Evolutionary conservation across 129 eudicot genomes (phyloP).

Genomic region (Helianthus annuus): DNA sequence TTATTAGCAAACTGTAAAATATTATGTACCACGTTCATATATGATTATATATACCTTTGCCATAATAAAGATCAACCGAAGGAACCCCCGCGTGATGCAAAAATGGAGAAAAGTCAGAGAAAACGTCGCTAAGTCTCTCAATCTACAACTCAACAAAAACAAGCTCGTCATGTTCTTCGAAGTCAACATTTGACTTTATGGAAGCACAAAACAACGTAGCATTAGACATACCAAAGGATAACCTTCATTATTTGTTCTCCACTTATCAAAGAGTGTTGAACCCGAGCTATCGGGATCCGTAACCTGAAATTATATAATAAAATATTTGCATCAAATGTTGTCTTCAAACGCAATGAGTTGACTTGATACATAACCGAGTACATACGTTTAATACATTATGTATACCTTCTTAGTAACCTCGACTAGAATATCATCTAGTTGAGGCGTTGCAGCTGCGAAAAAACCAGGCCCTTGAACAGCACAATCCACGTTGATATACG

Average conservation of each 20-base stretch:
- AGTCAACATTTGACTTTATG: neutral
- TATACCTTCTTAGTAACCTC: conserved; percentile 83
- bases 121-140: conserved; percentile 76
- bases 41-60: conserved; percentile 51
- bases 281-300: conserved; percentile 66
- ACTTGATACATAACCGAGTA: neutral
- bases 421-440: conserved; percentile 77
- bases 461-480: conserved; percentile 98
- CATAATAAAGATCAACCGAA: conserved; percentile 77
- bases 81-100: conserved; percentile 97
- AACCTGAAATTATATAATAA: conserved; percentile 42
- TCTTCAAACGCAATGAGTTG: neutral
- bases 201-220: conserved; percentile 17
- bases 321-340: neutral
- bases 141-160: conserved; percentile 54
- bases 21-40: neutral
- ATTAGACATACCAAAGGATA: conserved; percentile 54
- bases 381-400: neutral
- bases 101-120: conserved; percentile 94
- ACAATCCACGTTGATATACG: conserved; percentile 93
- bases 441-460: conserved; percentile 80
- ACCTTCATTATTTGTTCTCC: conserved; percentile 51
- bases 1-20: neutral
- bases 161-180: conserved; percentile 14
- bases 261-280: conserved; percentile 51